Conservation (phyloP, 441 rosid genomes). For the Gossypium lobatum region DNA sequence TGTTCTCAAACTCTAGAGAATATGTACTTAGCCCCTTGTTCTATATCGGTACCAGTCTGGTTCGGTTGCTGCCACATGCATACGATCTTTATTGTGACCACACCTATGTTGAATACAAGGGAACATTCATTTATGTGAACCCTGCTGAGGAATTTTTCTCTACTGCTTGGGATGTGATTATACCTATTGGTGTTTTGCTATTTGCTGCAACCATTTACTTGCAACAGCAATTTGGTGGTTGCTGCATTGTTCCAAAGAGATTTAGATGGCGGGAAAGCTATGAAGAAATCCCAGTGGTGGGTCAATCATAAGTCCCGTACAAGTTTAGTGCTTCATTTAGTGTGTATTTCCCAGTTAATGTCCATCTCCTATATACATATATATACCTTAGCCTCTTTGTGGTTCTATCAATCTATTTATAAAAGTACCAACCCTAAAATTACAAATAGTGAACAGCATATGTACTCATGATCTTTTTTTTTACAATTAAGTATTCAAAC, state of each 20-base stretch:
- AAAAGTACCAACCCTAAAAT: no score
- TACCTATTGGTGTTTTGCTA: not conserved
- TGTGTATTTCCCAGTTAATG: not conserved
- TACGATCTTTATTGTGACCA: not conserved
- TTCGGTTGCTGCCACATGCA: constrained; percentile 1
- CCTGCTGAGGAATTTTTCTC: constrained; percentile 4
- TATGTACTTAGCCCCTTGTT: constrained; percentile 7
- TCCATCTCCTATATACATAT: no score
- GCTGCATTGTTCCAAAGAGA: not conserved
- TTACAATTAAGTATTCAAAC: no score
- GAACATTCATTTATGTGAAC: constrained; percentile 1
- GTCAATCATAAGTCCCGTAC: constrained; percentile 4
- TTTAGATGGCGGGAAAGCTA: not conserved
- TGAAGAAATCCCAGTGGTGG: not conserved
- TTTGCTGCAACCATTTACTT: constrained; percentile 1
- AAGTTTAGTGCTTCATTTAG: not conserved
- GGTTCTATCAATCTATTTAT: no score
- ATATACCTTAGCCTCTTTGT: no score
- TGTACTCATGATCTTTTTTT: no score
- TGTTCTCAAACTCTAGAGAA: constrained; percentile 10
- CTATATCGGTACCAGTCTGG: not conserved
- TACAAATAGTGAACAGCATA: no score
- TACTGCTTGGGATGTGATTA: constrained; percentile 6
- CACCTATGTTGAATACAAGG: not conserved
- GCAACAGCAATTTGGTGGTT: not conserved